Conservation (phyloP, 139 green algal species). For the Chlorella sorokiniana region DNA sequence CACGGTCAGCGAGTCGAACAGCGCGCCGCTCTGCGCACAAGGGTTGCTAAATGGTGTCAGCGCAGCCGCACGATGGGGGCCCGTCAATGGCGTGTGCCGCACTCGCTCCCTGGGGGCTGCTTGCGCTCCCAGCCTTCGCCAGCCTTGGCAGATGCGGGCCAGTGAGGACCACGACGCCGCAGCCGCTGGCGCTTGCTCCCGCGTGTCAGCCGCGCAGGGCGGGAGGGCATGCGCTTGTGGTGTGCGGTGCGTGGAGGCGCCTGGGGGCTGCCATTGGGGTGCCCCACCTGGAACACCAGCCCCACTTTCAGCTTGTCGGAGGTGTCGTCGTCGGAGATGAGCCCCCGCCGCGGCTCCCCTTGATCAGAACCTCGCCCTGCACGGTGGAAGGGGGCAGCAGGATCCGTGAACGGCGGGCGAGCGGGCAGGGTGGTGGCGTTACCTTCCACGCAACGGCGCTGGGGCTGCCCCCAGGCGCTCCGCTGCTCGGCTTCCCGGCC, state of each 20-base stretch:
- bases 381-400: not conserved
- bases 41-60: too few relatives aligned
- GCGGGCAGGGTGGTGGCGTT: not conserved
- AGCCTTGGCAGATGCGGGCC: too few relatives aligned
- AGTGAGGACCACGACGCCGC: too few relatives aligned
- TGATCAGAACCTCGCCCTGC: constrained; percentile 84
- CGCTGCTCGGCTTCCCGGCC: not conserved
- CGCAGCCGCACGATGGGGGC: too few relatives aligned
- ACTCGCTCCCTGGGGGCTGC: too few relatives aligned
- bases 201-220: too few relatives aligned
- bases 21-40: constrained; percentile 83
- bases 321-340: constrained; percentile 78
- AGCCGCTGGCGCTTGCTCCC: too few relatives aligned
- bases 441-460: not conserved
- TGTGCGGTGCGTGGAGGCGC: too few relatives aligned
- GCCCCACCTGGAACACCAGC: constrained; percentile 29
- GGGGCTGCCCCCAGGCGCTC: not conserved
- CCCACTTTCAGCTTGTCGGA: constrained; percentile 54
- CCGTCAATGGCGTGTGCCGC: too few relatives aligned
- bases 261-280: constrained; percentile 15
- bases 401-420: too few relatives aligned
- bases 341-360: constrained; percentile 73
- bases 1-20: constrained; percentile 99
- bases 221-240: too few relatives aligned
- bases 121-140: too few relatives aligned